phyloP scores from a whole-genome alignment of 2,329 filamentous ascomycete species.

The Calonectria hongkongensis region DNA sequence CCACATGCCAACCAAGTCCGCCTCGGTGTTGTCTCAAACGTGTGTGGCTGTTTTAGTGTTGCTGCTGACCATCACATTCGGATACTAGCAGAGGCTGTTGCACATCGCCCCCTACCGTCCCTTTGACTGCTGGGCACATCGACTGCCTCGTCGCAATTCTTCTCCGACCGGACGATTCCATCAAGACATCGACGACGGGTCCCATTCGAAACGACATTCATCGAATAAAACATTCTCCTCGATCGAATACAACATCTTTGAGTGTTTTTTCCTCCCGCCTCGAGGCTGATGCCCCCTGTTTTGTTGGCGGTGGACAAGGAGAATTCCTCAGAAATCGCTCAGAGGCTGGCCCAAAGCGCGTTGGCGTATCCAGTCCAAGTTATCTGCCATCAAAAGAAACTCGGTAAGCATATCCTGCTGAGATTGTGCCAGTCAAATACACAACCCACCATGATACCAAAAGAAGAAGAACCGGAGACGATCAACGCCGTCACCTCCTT shows the following conservation, averaged over 20 bases:
- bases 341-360: neutral
- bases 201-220: neutral
- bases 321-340: neutral
- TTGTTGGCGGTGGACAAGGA: neutral
- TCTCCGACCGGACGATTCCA: neutral
- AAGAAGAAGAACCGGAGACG: neutral
- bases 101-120: neutral
- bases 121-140: neutral
- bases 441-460: neutral
- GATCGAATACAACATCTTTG: neutral
- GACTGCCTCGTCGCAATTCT: neutral
- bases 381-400: too few species aligned
- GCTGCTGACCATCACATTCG: neutral
- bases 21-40: neutral
- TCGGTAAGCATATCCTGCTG: neutral
- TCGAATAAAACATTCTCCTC: conserved; percentile 5
- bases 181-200: neutral
- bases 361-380: neutral
- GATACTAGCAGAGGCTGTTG: neutral
- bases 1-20: neutral
- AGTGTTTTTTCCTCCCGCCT: neutral
- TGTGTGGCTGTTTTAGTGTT: neutral
- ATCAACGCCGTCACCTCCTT: neutral
- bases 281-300: too few species aligned
- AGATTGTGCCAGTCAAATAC: neutral